Evolutionary conservation across 768 basidiomycete species (phyloP).

Genomic region (Tephrocybe sp.): DNA sequence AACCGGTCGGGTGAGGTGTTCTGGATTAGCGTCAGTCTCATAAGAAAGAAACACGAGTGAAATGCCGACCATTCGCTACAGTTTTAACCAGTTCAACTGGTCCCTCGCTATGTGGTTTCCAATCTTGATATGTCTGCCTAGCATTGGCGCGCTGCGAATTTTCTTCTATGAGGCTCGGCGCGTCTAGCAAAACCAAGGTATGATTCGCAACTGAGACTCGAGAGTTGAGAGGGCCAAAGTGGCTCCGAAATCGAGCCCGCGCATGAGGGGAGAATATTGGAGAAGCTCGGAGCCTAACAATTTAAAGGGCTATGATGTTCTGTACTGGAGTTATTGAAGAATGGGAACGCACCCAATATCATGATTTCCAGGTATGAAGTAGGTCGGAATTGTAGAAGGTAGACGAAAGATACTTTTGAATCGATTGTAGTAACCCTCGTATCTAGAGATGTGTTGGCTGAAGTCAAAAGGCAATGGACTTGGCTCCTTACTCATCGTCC

Average conservation of each 20-base stretch:
- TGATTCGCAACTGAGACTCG: slow-evolving; percentile 67
- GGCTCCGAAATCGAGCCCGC: slow-evolving; percentile 56
- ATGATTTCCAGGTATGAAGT: slow-evolving; percentile 88
- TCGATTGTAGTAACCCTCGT: slow-evolving; percentile 62
- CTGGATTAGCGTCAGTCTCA: slow-evolving; percentile 18
- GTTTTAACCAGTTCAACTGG: slow-evolving; percentile 53
- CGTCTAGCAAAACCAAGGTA: slow-evolving; percentile 69
- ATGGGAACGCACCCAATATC: slow-evolving; percentile 66
- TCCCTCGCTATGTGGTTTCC: slow-evolving; percentile 47
- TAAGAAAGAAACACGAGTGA: not conserved
- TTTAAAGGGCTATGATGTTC: slow-evolving; percentile 18
- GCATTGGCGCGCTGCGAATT: slow-evolving; percentile 48
- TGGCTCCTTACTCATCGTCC: slow-evolving; percentile 60
- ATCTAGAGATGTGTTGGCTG: slow-evolving; percentile 43
- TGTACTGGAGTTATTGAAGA: not conserved
- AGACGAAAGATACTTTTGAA: slow-evolving; percentile 71
- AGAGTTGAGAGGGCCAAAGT: slow-evolving; percentile 76
- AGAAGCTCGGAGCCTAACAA: slow-evolving; percentile 46
- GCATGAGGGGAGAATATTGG: slow-evolving; percentile 44
- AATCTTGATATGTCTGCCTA: slow-evolving; percentile 40
- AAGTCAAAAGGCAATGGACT: not conserved
- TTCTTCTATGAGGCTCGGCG: slow-evolving; percentile 73
- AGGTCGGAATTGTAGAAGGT: slow-evolving; percentile 46
- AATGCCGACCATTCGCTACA: slow-evolving; percentile 34
- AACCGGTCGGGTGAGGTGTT: slow-evolving; percentile 40